Conservation (phyloP, 78 protist species). For the Chrysochromulina parva region DNA sequence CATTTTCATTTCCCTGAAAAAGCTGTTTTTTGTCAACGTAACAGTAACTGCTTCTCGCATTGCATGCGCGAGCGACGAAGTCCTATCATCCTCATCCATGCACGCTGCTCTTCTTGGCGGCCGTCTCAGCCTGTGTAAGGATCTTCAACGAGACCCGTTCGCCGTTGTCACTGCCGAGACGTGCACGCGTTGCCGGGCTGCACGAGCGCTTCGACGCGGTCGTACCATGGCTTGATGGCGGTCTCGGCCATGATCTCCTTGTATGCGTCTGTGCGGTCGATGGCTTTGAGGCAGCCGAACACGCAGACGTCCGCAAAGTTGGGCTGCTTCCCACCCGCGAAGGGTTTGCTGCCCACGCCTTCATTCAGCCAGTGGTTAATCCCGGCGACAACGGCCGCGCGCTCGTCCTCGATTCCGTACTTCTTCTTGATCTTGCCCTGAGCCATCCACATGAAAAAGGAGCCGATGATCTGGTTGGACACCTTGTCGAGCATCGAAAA, state of each 20-base stretch:
- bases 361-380: neutral
- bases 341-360: neutral
- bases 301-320: neutral
- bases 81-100: too few relatives aligned
- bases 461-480: neutral
- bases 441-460: neutral
- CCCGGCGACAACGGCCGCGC: neutral
- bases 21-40: too few relatives aligned
- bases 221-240: neutral
- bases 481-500: neutral
- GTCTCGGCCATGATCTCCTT: neutral
- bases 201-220: neutral
- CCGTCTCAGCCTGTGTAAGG: too few relatives aligned
- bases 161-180: too few relatives aligned
- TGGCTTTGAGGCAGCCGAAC: neutral
- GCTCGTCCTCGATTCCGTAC: constrained; percentile 8
- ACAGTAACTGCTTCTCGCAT: too few relatives aligned
- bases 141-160: too few relatives aligned
- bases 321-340: neutral
- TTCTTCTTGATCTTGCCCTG: constrained; percentile 10
- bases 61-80: too few relatives aligned
- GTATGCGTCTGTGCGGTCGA: neutral
- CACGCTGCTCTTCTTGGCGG: too few relatives aligned
- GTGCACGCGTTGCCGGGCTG: neutral
- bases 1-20: too few relatives aligned